Evolutionary conservation across 1,139 yeast species (phyloP), one percentile per base, ranked within the genome.

Genomic region (Suhomyces choctaworum): DNA sequence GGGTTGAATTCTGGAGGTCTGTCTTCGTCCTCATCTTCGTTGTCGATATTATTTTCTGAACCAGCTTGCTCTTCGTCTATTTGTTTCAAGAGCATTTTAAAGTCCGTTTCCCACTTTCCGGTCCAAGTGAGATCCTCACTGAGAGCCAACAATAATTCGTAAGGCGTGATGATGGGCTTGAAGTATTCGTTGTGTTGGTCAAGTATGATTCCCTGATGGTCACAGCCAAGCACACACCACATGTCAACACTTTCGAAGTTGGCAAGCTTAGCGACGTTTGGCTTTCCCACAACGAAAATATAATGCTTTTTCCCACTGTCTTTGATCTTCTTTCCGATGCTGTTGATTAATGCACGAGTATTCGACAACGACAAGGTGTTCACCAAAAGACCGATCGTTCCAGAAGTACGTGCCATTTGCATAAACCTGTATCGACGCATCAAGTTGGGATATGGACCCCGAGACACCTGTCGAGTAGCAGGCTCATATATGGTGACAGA

Each of bases 221-320:
- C 90, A 60, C 99, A 94, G 0, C 98, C 98, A 15, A 92, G 62
- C 12, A 92, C 78, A 52, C 95, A 90, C 97, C 98, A 92, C 17
- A 86, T 73, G 50, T 92, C 98, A 12, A 92, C 77, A 14, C 80
- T 81, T 45, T 90, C 97, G 55, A 94, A 92, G 58, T 92, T 92
- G 9, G 98, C 98, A 36, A 92, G 68, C 52, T 92, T 92, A 25
- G 98, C 96, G 4, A 92, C 97, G 53, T 92, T 92, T n/a, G 97
- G 97, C 56, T 94, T 94, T 11, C 99, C 99, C 6, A 92, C 97
- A 5, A 90, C 97, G 64, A 92, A 89, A 51, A 88, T 74, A 54
- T 92, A 92, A 47, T 86, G 92, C 54, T 94, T 94, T 60, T 92
- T 92, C 2, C 89, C 96, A 0, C 94, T 89, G 4, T 68, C 71